Conservation (phyloP, 768 basidiomycete genomes). For the Lactarius evosmus region DNA sequence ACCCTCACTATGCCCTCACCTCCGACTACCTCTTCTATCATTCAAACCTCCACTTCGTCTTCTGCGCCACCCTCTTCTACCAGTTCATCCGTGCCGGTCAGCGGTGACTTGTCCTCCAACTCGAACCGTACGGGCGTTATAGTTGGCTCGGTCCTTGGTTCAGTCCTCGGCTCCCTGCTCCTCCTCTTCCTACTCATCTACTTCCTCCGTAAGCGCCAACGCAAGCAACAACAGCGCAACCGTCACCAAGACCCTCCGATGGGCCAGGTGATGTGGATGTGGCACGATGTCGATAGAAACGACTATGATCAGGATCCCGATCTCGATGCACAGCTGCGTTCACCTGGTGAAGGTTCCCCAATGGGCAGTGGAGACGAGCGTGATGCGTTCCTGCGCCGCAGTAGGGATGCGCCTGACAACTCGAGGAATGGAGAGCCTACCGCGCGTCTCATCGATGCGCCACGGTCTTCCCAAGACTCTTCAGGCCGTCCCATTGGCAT, state of each 20-base stretch:
- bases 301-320: constrained; percentile 19
- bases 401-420: constrained; percentile 15
- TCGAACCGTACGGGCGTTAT: constrained; percentile 14
- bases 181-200: constrained; percentile 22
- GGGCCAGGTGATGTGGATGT: constrained; percentile 28
- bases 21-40: neutral
- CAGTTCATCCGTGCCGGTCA: neutral
- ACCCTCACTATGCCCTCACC: constrained; percentile 10
- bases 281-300: constrained; percentile 20
- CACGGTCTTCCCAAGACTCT: constrained; percentile 11
- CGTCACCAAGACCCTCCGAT: neutral
- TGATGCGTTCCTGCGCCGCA: constrained; percentile 57
- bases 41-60: constrained; percentile 2
- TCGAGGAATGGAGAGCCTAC: constrained; percentile 9
- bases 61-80: constrained; percentile 2
- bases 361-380: constrained; percentile 66
- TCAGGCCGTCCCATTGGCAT: constrained; percentile 20
- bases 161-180: constrained; percentile 21
- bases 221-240: constrained; percentile 25
- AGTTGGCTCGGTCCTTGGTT: constrained; percentile 26
- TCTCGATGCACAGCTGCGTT: constrained; percentile 29
- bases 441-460: constrained; percentile 19
- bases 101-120: constrained; percentile 2
- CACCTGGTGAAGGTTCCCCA: constrained; percentile 62
- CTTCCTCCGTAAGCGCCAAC: constrained; percentile 40